Percentiles rank a stretch among this genome's conserved stretches.
These are phyloP conservation scores for Thelonectria olida DNA, from an alignment of 2,329 filamentous ascomycete genomes.

Conservation along the genomic window DNA sequence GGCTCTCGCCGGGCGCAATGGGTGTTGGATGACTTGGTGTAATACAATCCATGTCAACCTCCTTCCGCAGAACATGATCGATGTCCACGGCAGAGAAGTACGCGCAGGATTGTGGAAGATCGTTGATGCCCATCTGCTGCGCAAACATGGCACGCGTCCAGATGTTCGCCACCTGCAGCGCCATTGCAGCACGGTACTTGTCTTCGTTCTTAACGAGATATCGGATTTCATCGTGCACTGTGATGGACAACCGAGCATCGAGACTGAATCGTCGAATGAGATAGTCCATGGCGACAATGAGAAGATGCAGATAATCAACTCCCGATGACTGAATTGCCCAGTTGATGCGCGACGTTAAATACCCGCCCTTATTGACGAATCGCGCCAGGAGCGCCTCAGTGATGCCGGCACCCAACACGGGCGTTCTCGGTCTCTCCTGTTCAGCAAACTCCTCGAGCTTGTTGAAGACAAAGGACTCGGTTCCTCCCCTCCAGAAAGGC, in stretches of 20 bases:
- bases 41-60: slow-evolving; percentile 97
- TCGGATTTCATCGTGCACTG: slow-evolving; percentile 96
- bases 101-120: slow-evolving; percentile 91
- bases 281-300: slow-evolving; percentile 96
- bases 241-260: slow-evolving; percentile 85
- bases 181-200: slow-evolving; percentile 89
- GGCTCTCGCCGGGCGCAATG: slow-evolving; percentile 85
- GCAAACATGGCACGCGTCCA: slow-evolving; percentile 99
- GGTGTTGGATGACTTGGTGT: slow-evolving; percentile 84
- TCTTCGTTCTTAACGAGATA: slow-evolving; percentile 89
- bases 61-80: slow-evolving; percentile 94
- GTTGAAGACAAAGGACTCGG: slow-evolving; percentile 98
- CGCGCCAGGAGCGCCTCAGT: slow-evolving; percentile 93
- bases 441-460: slow-evolving; percentile 97
- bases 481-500: slow-evolving; percentile 94
- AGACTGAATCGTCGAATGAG: slow-evolving; percentile 86
- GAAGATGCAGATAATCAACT: slow-evolving; percentile 94
- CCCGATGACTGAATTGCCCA: slow-evolving; percentile 99
- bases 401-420: slow-evolving; percentile 92
- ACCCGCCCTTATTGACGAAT: slow-evolving; percentile 87
- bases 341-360: slow-evolving; percentile 96
- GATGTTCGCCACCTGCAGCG: slow-evolving; percentile 90
- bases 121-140: slow-evolving; percentile 95
- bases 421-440: slow-evolving; percentile 88
- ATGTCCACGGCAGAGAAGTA: slow-evolving; percentile 97